Conservation (phyloP, 768 basidiomycete genomes). For the Pholiota microspora region DNA sequence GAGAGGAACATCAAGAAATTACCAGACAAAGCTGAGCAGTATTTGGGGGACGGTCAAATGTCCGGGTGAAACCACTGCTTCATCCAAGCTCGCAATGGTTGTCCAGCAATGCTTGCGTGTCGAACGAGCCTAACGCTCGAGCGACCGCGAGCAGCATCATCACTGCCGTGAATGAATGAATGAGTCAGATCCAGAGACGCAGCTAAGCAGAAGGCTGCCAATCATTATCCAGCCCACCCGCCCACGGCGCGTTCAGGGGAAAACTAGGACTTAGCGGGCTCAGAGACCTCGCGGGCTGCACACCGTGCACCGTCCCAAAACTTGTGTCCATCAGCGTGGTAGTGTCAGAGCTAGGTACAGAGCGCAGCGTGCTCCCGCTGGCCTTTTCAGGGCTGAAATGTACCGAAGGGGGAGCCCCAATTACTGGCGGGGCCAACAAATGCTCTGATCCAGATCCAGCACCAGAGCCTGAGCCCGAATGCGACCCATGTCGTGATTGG, state of each 20-base stretch:
- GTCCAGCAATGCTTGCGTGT: neutral
- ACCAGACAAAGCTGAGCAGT: too few species aligned
- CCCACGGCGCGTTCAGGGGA: constrained; percentile 35
- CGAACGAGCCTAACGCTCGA: constrained; percentile 5
- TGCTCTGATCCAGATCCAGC: constrained; percentile 10
- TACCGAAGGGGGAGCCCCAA: constrained; percentile 19
- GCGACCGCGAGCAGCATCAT: neutral
- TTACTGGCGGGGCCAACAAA: constrained; percentile 8
- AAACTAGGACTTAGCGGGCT: constrained; percentile 29
- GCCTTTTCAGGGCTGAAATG: constrained; percentile 15
- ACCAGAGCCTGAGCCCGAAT: constrained; percentile 12
- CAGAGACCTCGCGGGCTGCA: constrained; percentile 13
- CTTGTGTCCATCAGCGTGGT: constrained; percentile 17
- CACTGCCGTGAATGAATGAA: neutral
- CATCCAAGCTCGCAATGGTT: neutral
- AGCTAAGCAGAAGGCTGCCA: constrained; percentile 31
- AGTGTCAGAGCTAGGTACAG: constrained; percentile 14
- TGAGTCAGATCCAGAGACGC: neutral
- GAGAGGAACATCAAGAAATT: neutral
- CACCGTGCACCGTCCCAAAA: constrained; percentile 8
- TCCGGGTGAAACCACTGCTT: neutral
- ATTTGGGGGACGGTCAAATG: neutral
- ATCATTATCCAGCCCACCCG: constrained; percentile 34
- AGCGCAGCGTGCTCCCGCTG: constrained; percentile 2
- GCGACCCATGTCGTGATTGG: constrained; percentile 18